These are phyloP conservation scores for Cordia subcordata DNA, from an alignment of 257 asterid genomes.

Conservation along the genomic window DNA sequence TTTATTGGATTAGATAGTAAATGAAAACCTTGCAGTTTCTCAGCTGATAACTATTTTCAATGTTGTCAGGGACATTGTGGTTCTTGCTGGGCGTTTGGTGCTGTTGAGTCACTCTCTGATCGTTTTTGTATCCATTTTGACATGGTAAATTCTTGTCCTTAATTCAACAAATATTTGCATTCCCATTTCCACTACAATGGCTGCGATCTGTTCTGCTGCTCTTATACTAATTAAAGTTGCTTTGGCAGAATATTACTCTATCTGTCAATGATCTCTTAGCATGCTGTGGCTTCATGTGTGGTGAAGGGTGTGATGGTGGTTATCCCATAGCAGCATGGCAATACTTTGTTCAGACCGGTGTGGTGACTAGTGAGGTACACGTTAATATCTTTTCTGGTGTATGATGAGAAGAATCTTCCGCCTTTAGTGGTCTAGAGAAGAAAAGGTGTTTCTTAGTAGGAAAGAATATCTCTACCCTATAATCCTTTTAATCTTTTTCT, in stretches of 20 bases:
- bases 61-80: slow-evolving; percentile 88
- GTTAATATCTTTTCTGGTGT: too few species aligned
- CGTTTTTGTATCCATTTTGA: slow-evolving; percentile 82
- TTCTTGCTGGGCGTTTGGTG: slow-evolving; percentile 98
- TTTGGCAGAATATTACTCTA: slow-evolving; percentile 66
- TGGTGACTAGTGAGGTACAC: slow-evolving; percentile 87
- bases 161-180: too few species aligned
- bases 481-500: too few species aligned
- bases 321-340: slow-evolving; percentile 81
- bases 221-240: background rate
- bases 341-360: slow-evolving; percentile 72
- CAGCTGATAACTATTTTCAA: background rate
- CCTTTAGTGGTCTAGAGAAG: too few species aligned
- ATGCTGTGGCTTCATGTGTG: slow-evolving; percentile 90
- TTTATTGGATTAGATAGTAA: background rate
- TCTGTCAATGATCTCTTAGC: slow-evolving; percentile 92
- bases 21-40: background rate
- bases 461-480: too few species aligned
- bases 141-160: slow-evolving; percentile 29
- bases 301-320: slow-evolving; percentile 98
- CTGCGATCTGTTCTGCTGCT: background rate
- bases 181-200: background rate
- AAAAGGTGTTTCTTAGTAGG: too few species aligned
- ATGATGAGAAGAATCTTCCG: too few species aligned
- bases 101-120: slow-evolving; percentile 85